Evolutionary conservation across 2,329 filamentous ascomycete genomes (phyloP), one percentile per base, ranked within the genome.

Genomic region (Phoma sp.): DNA sequence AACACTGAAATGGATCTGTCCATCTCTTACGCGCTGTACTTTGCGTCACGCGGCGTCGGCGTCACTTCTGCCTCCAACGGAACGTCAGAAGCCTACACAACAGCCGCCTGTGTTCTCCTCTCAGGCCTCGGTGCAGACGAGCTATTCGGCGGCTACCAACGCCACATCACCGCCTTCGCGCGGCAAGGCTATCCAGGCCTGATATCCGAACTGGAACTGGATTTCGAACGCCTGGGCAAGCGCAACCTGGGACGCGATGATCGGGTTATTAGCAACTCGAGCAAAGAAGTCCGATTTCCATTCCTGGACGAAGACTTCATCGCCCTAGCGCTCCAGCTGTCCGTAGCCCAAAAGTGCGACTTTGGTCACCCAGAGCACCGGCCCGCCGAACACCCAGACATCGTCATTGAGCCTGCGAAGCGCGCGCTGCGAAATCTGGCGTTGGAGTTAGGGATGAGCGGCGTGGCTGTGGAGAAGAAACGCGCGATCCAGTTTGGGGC

Each of bases 1-100:
- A 93, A 96, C 62, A 99, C 95, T 0, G 95, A 99, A 75, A 99
- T 99, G 95, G 95, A 99, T 67, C 81, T 99, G 0, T 99, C 95
- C 3, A 99, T 99, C 65, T 89, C 90, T 0, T 89, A 85, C 64
- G 95, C 95, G 0, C 80, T 99, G n/a, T 98, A 97, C 74, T 99
- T 99, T 77, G 92, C 95, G 5, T 88, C 93, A 0, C 84, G 91
- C 35, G 93, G 92, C 0, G 73, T 78, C 45, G 91, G 88, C 0
- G 61, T 72, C 14, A 78, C 80, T 2, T 11, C 44, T 8, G 14
- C 37, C 1, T 11, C 77, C 77, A 49, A 68, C 61, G 10, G 53
- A 62, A 30, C 54, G 66, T 9, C 57, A 9, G 40, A 63, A 4
- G 61, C 71, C 0, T 93, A 92, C 68, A 81, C 77, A 8, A 92